Evolutionary conservation across 352 stramenopile genomes (phyloP), one percentile per base, ranked within the genome.

Genomic region (Pythium periplocum): DNA sequence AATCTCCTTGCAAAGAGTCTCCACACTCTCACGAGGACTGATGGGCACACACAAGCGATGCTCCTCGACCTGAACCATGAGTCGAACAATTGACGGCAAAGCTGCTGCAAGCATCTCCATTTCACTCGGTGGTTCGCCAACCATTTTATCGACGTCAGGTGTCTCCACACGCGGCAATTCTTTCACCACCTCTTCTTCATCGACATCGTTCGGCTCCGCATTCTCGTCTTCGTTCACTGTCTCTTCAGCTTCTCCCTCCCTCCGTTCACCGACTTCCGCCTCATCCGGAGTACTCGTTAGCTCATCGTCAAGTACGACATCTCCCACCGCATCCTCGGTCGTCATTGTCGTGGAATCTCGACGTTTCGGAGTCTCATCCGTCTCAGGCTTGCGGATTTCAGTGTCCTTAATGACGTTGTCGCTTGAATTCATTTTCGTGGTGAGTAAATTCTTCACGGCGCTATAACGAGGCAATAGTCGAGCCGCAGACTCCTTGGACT

Each of bases 51-150:
- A 76, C 10, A 88, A 6, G 6, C 78, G 75, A 38, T 73, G 65
- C 50, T 79, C 75, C 9, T 65, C 57, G 2, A 88, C 49, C 62
- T 88, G 78, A 33, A 86, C 63, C 12, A 86, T 49, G 26, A 88
- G 53, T 1, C 73, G 75, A 6, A 86, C 61, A 2, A 86, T 39
- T 11, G 61, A 38, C 2, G 78, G 75, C 6, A 86, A 58, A 4
- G 50, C 56, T 17, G 57, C 55, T 0, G 75, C 30, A 11, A 70
- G 38, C 17, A 56, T 11, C 57, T 59, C 57, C 10, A 42, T 44
- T 6, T 49, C 36, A 39, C 26, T 48, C 11, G 48, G 26, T 12
- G 17, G 17, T 26, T 26, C 17, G 17, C 17, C 17, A 26, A 26
- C 17, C 17, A 26, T 26, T 26, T 26, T 0, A 26, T 26, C 17